Base-by-base conservation (phyloP, 1,139 yeast species). In the Wickerhamomyces sp. region DNA sequence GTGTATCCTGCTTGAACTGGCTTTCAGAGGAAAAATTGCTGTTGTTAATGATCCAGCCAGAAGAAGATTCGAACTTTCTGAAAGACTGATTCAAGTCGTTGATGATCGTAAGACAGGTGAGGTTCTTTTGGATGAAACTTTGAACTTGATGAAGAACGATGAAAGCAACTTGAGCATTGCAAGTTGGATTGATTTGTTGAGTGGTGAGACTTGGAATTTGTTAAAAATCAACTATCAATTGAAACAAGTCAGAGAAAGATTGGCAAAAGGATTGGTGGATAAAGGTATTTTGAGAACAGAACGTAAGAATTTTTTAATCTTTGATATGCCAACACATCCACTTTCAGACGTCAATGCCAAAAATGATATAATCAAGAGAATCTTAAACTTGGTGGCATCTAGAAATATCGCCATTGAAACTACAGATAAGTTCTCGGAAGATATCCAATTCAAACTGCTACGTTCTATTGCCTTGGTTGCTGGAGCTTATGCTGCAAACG, bases 291-390 rank as follows among this genome's bases (percentile, higher is more conserved):
- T 93, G 54, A 78, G 96, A 62, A 93, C 98, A 3, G 98, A 91
- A 59, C 78, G 95, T 57, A 88, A 89, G 57, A 93, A 87, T 64
- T 91, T 91, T 59, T 78, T 93, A 55, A 67, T 91, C 38, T 91
- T 91, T 51, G 98, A 91, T 61, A 91, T 91, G 96, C 96, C 98
- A 17, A 93, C 98, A 7, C 98, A 93, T 59, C 99, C 99, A 4
- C 78, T 91, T 12, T 84, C 93, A 26, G 98, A 91, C 61, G 65
- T 81, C 37, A 72, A 84, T 31, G 86, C 94, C 52, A 93, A 88
- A 59, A 84, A 83, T 46, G 79, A 87, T 39, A 68, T 77, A 33
- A 78, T 81, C 44, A 72, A 78, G 45, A 74, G 97, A 52, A 75
- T 87, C 23, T 67, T 89, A 44, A 70, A 74, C 34, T 60, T 87